Conservation (phyloP, 2,329 filamentous ascomycete genomes). For the Coniella lustricola region DNA sequence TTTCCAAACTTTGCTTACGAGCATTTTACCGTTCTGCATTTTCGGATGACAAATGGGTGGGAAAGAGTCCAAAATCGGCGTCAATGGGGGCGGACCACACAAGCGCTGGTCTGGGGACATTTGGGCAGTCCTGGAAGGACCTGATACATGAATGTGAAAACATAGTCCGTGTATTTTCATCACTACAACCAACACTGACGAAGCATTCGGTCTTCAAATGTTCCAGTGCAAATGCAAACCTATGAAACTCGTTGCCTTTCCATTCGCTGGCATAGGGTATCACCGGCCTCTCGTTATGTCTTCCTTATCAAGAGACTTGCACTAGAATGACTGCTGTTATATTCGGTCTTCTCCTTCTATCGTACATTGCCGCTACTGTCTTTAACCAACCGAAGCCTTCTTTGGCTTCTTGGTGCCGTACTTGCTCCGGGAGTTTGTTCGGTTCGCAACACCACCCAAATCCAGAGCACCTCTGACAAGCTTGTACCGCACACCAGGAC, state of each 20-base stretch:
- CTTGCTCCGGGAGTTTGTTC: conserved; percentile 82
- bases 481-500: conserved; percentile 95
- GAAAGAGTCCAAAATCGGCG: conserved; percentile 8
- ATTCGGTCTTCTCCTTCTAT: background rate
- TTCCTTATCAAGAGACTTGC: too few species aligned
- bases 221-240: background rate
- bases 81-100: conserved; percentile 5
- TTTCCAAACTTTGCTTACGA: background rate
- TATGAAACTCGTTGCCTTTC: background rate
- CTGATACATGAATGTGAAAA: background rate
- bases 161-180: background rate
- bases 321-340: too few species aligned
- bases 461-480: conserved; percentile 86
- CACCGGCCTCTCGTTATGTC: too few species aligned
- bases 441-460: conserved; percentile 85
- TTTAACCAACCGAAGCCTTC: conserved; percentile 53
- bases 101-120: conserved; percentile 7
- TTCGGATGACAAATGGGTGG: conserved; percentile 4
- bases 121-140: conserved; percentile 3
- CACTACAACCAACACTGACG: background rate
- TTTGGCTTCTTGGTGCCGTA: conserved; percentile 99
- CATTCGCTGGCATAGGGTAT: background rate
- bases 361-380: background rate
- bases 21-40: conserved; percentile 3
- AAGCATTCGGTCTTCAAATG: background rate